Percentiles rank a stretch among this genome's conserved stretches.
These are phyloP conservation scores for Lachancea waltii DNA, from an alignment of 805 yeast genomes.

Conservation along the genomic window DNA sequence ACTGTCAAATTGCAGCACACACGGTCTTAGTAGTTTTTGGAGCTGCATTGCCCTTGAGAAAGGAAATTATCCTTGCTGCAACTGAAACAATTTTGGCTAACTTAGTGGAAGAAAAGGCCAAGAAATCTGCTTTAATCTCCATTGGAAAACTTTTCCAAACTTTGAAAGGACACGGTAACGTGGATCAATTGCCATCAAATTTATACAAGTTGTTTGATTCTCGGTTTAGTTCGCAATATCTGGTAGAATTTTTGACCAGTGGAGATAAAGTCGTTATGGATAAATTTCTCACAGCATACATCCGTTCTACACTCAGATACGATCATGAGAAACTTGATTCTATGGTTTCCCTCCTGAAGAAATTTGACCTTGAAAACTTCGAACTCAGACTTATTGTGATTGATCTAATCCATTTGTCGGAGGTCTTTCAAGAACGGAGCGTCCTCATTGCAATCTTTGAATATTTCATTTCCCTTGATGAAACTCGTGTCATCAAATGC, in stretches of 20 bases:
- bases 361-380: slow-evolving; percentile 30
- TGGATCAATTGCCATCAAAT: slow-evolving; percentile 37
- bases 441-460: slow-evolving; percentile 37
- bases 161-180: slow-evolving; percentile 35
- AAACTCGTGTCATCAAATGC: slow-evolving; percentile 36
- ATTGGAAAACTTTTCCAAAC: slow-evolving; percentile 46
- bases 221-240: slow-evolving; percentile 17
- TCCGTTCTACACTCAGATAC: slow-evolving; percentile 39
- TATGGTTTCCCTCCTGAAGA: slow-evolving; percentile 34
- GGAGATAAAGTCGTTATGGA: slow-evolving; percentile 31
- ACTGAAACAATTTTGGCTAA: slow-evolving; percentile 48
- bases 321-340: slow-evolving; percentile 35
- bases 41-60: slow-evolving; percentile 58
- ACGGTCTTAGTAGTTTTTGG: slow-evolving; percentile 73
- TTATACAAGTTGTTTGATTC: slow-evolving; percentile 32
- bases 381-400: slow-evolving; percentile 35
- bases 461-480: slow-evolving; percentile 33
- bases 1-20: slow-evolving; percentile 76
- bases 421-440: slow-evolving; percentile 36
- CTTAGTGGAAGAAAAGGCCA: slow-evolving; percentile 35
- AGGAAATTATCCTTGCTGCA: slow-evolving; percentile 51
- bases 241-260: slow-evolving; percentile 19
- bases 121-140: slow-evolving; percentile 41
- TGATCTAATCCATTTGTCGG: slow-evolving; percentile 35
- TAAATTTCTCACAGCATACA: slow-evolving; percentile 40